Evolutionary conservation across 345 rosid species (phyloP).

Genomic region (Turnera subulata): DNA sequence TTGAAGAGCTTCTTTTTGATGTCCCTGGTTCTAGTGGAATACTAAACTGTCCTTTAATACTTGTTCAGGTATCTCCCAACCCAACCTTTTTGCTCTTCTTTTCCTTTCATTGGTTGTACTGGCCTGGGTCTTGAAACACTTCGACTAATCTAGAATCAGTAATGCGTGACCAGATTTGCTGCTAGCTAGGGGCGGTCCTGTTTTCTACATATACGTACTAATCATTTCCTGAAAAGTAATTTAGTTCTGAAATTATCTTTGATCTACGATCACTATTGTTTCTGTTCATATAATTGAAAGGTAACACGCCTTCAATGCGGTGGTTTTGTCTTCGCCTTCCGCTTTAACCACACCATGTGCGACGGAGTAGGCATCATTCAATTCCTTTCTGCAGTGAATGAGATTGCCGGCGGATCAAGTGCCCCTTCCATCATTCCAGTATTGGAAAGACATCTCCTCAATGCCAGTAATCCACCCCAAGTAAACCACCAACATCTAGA

Average conservation of each 20-base stretch:
- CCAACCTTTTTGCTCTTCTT: too few relatives aligned
- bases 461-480: slow-evolving; percentile 6
- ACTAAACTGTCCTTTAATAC: slow-evolving; percentile 9
- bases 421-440: background rate
- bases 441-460: slow-evolving; percentile 13
- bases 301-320: slow-evolving; percentile 22
- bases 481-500: slow-evolving; percentile 1
- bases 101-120: too few relatives aligned
- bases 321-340: slow-evolving; percentile 9
- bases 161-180: too few relatives aligned
- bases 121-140: too few relatives aligned
- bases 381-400: background rate
- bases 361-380: slow-evolving; percentile 1
- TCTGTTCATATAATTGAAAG: background rate
- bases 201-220: too few relatives aligned
- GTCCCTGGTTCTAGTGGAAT: slow-evolving; percentile 11
- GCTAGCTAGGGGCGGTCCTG: too few relatives aligned
- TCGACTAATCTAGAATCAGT: too few relatives aligned
- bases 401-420: background rate
- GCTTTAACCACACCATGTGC: slow-evolving; percentile 4
- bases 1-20: too few relatives aligned
- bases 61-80: slow-evolving; percentile 24
- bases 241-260: background rate
- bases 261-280: background rate
- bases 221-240: too few relatives aligned